Evolutionary conservation across 1,139 yeast species (phyloP), one percentile per base, ranked within the genome.

Genomic region (Yamadazyma atmosphaerica): DNA sequence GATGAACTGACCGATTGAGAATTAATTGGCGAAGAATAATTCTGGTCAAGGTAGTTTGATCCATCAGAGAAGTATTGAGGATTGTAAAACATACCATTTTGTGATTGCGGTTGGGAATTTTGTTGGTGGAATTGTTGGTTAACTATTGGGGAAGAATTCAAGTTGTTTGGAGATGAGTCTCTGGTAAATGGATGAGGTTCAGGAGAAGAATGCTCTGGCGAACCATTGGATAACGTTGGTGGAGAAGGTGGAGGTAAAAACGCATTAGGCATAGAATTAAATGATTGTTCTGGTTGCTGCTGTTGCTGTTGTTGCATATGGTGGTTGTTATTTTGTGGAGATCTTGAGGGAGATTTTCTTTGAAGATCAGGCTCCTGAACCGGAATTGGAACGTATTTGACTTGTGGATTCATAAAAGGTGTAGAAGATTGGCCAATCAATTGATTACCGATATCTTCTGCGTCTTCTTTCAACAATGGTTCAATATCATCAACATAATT

Each of bases 241-340:
- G 78, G 70, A 4, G 70, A 54, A 4, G 76, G 77, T 10, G 75
- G 75, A 7, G 76, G 76, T 37, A 71, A 58, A 40, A 44, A 63
- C 3, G 56, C 56, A 35, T 50, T 60, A 47, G 44, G 48, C n/a
- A 44, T 37, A 29, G 37, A 40, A 30, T 33, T 30, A 27, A 42
- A 24, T 42, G 45, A 22, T 33, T 36, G 40, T 36, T 42, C 29
- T 17, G 22, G 42, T 15, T 32, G 45, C 26, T 32, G 44, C 19
- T 26, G 42, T n/a, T 38, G 40, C 19, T 34, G 40, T n/a, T n/a
- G n/a, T n/a, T n/a, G n/a, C n/a, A n/a, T n/a, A 41, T 12, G 34
- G 44, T 25, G 29, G 43, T 25, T 30, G 44, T 15, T 37, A 38
- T 23, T 34, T 15, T 36, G 33, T 34, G 13, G 26, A n/a, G n/a